Percentiles rank a stretch among this genome's conserved stretches.
These are phyloP conservation scores for Alternaria postmessia DNA, from an alignment of 2,329 filamentous ascomycete genomes.

Conservation along the genomic window DNA sequence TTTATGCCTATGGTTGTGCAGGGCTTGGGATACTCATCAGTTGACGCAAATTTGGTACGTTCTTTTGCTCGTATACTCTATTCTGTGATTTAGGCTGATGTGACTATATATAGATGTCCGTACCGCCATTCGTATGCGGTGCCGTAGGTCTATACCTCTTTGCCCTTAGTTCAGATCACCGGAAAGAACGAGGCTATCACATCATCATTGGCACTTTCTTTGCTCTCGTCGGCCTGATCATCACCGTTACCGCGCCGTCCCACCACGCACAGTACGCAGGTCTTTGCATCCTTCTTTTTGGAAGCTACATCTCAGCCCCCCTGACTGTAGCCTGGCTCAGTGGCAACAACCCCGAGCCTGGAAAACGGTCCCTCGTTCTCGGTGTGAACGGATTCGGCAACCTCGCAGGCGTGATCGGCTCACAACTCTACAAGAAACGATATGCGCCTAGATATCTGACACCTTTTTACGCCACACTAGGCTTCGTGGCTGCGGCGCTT, in stretches of 20 bases:
- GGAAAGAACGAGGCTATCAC: conserved; percentile 42
- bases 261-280: conserved; percentile 25
- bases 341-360: conserved; percentile 32
- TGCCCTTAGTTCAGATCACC: conserved; percentile 55
- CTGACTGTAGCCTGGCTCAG: conserved; percentile 37
- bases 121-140: conserved; percentile 58
- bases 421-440: conserved; percentile 28
- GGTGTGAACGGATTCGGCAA: conserved; percentile 37
- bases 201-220: conserved; percentile 56
- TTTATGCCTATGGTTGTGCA: conserved; percentile 59
- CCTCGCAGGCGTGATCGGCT: conserved; percentile 33
- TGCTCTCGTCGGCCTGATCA: conserved; percentile 45
- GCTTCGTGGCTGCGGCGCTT: conserved; percentile 31
- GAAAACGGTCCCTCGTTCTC: conserved; percentile 32
- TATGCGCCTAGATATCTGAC: conserved; percentile 30
- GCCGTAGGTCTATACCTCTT: conserved; percentile 57
- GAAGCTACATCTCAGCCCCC: conserved; percentile 34
- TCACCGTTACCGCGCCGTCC: conserved; percentile 20
- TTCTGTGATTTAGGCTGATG: neutral
- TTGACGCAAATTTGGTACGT: conserved; percentile 30
- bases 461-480: conserved; percentile 33
- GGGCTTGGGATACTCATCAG: conserved; percentile 26
- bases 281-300: conserved; percentile 33
- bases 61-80: too few relatives aligned
- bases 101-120: conserved; percentile 47